Base-by-base conservation (phyloP, 441 rosid genomes). In the Pelargonium myrrhifolium region DNA sequence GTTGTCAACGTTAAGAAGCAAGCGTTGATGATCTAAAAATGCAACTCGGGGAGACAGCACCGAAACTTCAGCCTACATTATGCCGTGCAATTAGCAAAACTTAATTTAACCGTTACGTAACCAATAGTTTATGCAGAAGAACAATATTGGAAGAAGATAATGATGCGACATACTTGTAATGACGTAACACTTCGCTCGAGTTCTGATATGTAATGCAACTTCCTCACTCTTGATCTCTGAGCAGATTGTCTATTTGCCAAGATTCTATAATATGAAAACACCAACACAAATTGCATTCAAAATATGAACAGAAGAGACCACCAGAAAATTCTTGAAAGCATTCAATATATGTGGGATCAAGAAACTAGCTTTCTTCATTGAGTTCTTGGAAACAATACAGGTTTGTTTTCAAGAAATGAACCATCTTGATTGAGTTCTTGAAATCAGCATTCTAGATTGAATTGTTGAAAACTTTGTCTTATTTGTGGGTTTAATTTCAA, bases 221-320 rank as follows among this genome's bases (percentile, higher is more conserved):
- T 87, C 75, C 87, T 81, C 75, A 87, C 92, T 68, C 92, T 80
- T 67, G 92, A 87, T 76, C 89, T 84, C 64, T 87, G 92, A 7
- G 92, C 92, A 9, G 89, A 87, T 67, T 87, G 92, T 70, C 92
- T 75, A 72, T 87, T 85, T 31, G 89, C 92, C 74, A 87, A 72
- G 74, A 83, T 83, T 73, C 89, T n/a, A n/a, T 86, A 58, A 22
- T n/a, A 22, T 24, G 62, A 63, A 42, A 31, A 42, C 49, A 65
- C 65, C 65, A 14, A n/a, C 11, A 18, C 4, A n/a, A 61, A 4
- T 3, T 42, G 35, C 8, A 68, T 65, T 20, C 62, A 35, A 14
- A 62, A 12, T 40, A 59, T 55, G 39, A 35, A 6, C 39, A 35
- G 0, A 35, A 35, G 39, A 35, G 1, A 35, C 39, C n/a, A n/a